These are phyloP conservation scores for Sequoia sempervirens DNA, from an alignment of 75 land plant genomes.

Conservation along the genomic window DNA sequence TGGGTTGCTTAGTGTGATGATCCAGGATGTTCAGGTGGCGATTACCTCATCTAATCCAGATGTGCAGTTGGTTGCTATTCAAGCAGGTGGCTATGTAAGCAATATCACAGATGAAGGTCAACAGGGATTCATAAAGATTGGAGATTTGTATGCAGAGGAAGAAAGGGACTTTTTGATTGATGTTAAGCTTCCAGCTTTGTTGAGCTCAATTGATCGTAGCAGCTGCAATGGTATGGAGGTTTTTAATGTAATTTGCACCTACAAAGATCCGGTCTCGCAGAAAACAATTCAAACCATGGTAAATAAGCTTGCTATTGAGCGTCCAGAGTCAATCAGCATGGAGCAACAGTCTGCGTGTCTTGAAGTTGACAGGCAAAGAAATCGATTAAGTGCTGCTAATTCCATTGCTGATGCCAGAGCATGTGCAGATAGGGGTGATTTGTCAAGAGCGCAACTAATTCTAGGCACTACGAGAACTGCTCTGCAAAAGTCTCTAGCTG, in stretches of 20 bases:
- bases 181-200: slow-evolving; percentile 6
- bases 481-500: slow-evolving; percentile 13
- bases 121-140: slow-evolving; percentile 24
- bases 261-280: slow-evolving; percentile 20
- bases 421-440: slow-evolving; percentile 32
- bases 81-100: slow-evolving; percentile 32
- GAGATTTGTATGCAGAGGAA: slow-evolving; percentile 39
- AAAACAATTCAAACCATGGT: slow-evolving; percentile 9
- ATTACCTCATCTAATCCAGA: slow-evolving; percentile 13
- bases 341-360: slow-evolving; percentile 15
- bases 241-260: slow-evolving; percentile 16
- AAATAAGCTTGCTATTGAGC: slow-evolving; percentile 9
- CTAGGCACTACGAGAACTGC: slow-evolving; percentile 11
- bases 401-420: slow-evolving; percentile 30
- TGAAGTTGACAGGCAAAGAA: slow-evolving; percentile 35
- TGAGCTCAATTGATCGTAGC: background rate
- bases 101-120: slow-evolving; percentile 10
- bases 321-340: slow-evolving; percentile 6
- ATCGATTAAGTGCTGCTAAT: slow-evolving; percentile 20
- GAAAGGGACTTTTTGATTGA: slow-evolving; percentile 15
- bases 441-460: slow-evolving; percentile 15
- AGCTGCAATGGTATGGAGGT: slow-evolving; percentile 6
- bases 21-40: slow-evolving; percentile 32
- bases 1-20: slow-evolving; percentile 43
- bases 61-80: slow-evolving; percentile 18